Evolutionary conservation across 2,329 filamentous ascomycete genomes (phyloP), one percentile per base, ranked within the genome.

Genomic region (Fusarium sp.): DNA sequence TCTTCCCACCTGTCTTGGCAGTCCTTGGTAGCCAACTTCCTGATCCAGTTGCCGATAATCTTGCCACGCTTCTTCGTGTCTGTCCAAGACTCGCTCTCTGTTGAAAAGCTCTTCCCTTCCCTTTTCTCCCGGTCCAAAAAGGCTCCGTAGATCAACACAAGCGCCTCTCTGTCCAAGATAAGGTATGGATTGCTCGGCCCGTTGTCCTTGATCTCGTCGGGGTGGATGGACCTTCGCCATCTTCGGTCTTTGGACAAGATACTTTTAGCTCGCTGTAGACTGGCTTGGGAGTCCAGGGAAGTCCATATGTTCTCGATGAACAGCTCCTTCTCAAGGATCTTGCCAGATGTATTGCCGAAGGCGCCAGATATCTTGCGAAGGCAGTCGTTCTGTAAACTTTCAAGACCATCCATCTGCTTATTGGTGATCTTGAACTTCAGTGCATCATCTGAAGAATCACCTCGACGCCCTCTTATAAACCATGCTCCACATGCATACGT

Each of bases 401-500:
- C 45, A 17, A 49, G 45, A n/a, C 45, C 39, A 21, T 22, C 62
- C 38, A 49, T 36, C 34, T 62, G 47, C 22, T 28, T 10, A 8
- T 45, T 5, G 42, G 53, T 19, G 21, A 40, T 38, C 13, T 11
- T 7, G 13, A 62, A 8, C 17, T 6, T 31, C 24, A 26, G 24
- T 26, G 24, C 5, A 26, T 5, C 24, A 26, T 26, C 24, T 26
- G 24, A 26, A 26, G 24, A 11, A 65, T 40, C 51, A 22, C 19
- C 36, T 15, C 28, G 22, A 5, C 31, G n/a, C 19, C n/a, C 19
- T n/a, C 8, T 44, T 22, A 57, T 49, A 28, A 62, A 65, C 65
- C 62, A 67, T 10, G 61, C 56, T n/a, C 45, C 56, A 24, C 49
- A 67, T 9, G 51, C 65, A 34, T 65, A 67, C 5, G 57, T 46